Conservation (phyloP, 768 basidiomycete species). For the Suillus variegatus region DNA sequence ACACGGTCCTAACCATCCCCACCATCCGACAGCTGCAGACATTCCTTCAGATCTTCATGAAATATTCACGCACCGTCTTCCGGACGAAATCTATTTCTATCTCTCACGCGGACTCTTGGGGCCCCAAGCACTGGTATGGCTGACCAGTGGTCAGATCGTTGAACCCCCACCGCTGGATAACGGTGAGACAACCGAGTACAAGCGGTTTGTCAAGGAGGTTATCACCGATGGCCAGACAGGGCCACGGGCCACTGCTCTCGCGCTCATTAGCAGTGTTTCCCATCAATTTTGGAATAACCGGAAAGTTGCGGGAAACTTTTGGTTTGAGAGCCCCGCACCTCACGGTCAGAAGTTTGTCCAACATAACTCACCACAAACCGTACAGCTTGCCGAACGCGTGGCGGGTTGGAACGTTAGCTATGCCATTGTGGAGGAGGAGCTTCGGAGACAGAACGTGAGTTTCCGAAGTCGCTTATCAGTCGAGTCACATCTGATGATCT, state of each 20-base stretch:
- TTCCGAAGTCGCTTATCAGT: slow-evolving; percentile 22
- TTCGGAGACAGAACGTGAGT: slow-evolving; percentile 94
- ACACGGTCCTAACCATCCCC: slow-evolving; percentile 54
- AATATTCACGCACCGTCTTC: slow-evolving; percentile 91
- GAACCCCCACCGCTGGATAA: slow-evolving; percentile 91
- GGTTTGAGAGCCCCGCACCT: slow-evolving; percentile 63
- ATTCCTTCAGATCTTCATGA: slow-evolving; percentile 91
- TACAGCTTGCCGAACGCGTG: slow-evolving; percentile 85
- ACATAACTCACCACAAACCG: slow-evolving; percentile 79
- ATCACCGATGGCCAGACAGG: slow-evolving; percentile 94
- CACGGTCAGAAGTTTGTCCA: slow-evolving; percentile 57
- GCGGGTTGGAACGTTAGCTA: slow-evolving; percentile 89
- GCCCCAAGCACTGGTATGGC: slow-evolving; percentile 92
- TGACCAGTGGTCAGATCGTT: slow-evolving; percentile 82
- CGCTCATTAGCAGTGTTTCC: slow-evolving; percentile 78
- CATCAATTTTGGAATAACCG: slow-evolving; percentile 81
- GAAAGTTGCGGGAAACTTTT: slow-evolving; percentile 72
- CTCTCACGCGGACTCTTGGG: slow-evolving; percentile 89
- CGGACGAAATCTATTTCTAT: slow-evolving; percentile 96
- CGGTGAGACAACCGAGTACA: slow-evolving; percentile 94
- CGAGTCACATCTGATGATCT: slow-evolving; percentile 19
- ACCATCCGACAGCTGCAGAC: slow-evolving; percentile 80
- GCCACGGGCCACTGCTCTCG: slow-evolving; percentile 88
- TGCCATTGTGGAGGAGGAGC: slow-evolving; percentile 85
- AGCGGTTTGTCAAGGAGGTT: slow-evolving; percentile 92